A percentile compares a stretch with the other conserved stretches of the same genome.
Conservation (phyloP, 768 basidiomycete genomes). For the Termitomyces bulborhizus region DNA sequence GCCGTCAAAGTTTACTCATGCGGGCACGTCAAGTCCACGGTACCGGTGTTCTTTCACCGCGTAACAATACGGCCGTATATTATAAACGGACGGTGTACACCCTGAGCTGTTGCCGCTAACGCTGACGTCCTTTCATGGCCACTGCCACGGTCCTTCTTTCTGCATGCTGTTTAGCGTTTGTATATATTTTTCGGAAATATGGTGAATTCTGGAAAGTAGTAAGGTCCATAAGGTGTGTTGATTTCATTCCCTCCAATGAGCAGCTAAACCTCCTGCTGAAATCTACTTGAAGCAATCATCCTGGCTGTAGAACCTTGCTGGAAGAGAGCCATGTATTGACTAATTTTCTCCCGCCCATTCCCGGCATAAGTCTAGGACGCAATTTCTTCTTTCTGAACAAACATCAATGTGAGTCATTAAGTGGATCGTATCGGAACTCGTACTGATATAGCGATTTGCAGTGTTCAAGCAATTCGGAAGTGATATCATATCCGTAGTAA, state of each 20-base stretch:
- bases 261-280: neutral
- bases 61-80: too few species aligned
- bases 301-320: conserved; percentile 26
- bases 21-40: too few species aligned
- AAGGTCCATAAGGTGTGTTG: conserved; percentile 22
- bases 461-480: conserved; percentile 26
- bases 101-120: too few species aligned
- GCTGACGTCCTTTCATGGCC: neutral
- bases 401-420: conserved; percentile 19
- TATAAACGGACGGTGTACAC: too few species aligned
- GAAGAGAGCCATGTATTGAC: conserved; percentile 16
- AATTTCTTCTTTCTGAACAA: conserved; percentile 25
- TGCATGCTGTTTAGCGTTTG: conserved; percentile 10
- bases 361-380: conserved; percentile 23
- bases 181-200: conserved; percentile 17
- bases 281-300: conserved; percentile 20
- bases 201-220: conserved; percentile 19
- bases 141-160: conserved; percentile 4
- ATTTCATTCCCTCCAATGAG: neutral
- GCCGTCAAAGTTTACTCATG: too few species aligned
- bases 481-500: conserved; percentile 30
- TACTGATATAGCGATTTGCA: conserved; percentile 1
- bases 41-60: too few species aligned
- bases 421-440: neutral
- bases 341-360: conserved; percentile 22